Base-by-base conservation (phyloP, 768 basidiomycete species). In the Paxillus ammoniavirescens region DNA sequence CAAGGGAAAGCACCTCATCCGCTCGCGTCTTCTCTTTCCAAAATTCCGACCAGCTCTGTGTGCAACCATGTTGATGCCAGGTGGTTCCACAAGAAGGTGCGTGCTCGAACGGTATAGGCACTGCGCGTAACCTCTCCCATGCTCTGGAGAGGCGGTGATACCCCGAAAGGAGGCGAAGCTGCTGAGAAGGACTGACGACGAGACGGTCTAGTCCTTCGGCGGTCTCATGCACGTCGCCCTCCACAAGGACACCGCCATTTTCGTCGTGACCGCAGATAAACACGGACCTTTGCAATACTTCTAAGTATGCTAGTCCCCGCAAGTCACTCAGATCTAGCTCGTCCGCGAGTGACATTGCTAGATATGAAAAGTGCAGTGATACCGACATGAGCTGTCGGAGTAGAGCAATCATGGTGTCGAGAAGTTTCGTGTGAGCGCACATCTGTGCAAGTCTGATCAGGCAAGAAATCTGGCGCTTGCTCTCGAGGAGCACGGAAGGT, bases 21-120 rank as follows among this genome's bases (percentile, higher is more conserved):
- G 79, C 74, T 61, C 76, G 77, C 26, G 83, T 82, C 68, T 85
- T 87, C 59, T 89, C 87, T 68, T 85, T 86, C 88, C 88, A 90
- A 64, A 89, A 90, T 49, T 89, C 87, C 10, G 81, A 64, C 87
- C 87, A 90, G 51, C 82, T 82, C 66, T 87, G 86, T 21, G 77
- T 80, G 59, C 88, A 90, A 17, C 82, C 79, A 52, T 84, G 82
- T 60, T 86, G 85, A 61, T 87, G 83, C 85, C 86, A 89, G 9
- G 82, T 83, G 14, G 83, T 78, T 40, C 78, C 80, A 59, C 88
- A 89, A 4, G 80, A 71, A 8, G 79, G 66, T 2, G 83, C 77
- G 60, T 90, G 88, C 30, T 83, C 83, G 56, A 89, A 87, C n/a
- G 67, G 64, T 30, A 83, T 78, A 5, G 86, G 84, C 14, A 72